These are phyloP conservation scores for Aspergillus sp. DNA, from an alignment of 2,329 filamentous ascomycete species.

Conservation along the genomic window DNA sequence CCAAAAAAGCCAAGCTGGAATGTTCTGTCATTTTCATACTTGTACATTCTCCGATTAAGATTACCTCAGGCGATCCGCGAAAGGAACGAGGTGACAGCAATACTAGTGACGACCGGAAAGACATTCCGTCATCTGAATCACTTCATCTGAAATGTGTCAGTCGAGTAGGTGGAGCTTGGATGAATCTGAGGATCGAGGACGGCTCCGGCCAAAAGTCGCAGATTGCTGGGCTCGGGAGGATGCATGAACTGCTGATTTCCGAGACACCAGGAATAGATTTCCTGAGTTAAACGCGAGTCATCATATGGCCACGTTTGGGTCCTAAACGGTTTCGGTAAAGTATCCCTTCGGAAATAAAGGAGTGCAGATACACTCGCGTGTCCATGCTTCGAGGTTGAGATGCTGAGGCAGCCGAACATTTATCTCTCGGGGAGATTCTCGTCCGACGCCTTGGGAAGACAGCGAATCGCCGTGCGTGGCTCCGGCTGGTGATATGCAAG, in stretches of 20 bases:
- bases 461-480: conserved; percentile 2
- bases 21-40: conserved; percentile 2
- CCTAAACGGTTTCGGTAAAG: neutral
- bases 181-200: neutral
- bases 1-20: neutral
- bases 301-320: neutral
- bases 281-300: neutral
- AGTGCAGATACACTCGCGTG: neutral
- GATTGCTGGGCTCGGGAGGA: neutral
- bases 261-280: neutral
- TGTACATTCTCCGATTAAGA: neutral
- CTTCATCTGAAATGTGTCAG: neutral
- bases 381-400: neutral
- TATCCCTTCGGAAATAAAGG: conserved; percentile 6
- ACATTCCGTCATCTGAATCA: neutral
- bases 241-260: neutral
- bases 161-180: neutral
- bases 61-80: neutral
- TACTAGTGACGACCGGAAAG: neutral
- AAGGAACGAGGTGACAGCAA: neutral
- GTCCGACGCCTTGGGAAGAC: conserved; percentile 4
- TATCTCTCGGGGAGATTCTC: conserved; percentile 2
- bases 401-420: conserved; percentile 7
- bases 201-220: neutral
- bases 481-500: conserved; percentile 1